Conservation (phyloP, 1,284 basidiomycete species). For the Cutaneotrichosporon sp. region DNA sequence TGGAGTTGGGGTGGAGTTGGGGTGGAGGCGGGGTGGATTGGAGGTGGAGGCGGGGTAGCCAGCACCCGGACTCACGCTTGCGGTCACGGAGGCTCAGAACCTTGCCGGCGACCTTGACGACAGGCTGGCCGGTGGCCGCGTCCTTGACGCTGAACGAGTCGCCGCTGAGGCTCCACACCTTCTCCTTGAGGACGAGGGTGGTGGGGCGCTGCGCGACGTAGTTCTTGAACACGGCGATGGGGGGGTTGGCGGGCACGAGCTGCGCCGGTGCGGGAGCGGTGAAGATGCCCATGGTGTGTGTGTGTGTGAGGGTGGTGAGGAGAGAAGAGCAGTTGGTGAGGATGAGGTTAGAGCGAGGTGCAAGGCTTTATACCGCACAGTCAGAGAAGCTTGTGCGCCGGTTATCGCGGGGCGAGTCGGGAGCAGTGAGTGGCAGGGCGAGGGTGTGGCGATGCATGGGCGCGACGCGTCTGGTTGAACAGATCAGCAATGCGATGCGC, state of each 20-base stretch:
- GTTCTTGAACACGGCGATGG: constrained; percentile 38
- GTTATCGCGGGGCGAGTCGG: too few species aligned
- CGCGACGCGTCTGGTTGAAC: too few species aligned
- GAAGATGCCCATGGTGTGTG: constrained; percentile 39
- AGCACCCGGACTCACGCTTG: constrained; percentile 43
- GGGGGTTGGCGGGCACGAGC: constrained; percentile 43
- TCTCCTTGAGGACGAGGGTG: constrained; percentile 49
- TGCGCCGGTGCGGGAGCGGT: constrained; percentile 22
- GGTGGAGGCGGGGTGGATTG: not conserved
- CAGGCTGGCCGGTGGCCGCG: constrained; percentile 36
- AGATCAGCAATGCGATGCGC: too few species aligned
- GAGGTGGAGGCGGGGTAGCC: too few species aligned
- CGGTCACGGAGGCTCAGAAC: constrained; percentile 40
- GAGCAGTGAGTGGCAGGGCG: too few species aligned
- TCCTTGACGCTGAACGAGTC: constrained; percentile 50
- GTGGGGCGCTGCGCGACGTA: constrained; percentile 36
- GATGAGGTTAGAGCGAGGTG: not conserved
- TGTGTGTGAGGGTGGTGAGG: not conserved
- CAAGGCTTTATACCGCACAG: too few species aligned
- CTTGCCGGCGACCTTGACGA: constrained; percentile 42
- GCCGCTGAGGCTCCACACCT: constrained; percentile 44
- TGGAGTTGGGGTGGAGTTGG: not conserved
- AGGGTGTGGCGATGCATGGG: too few species aligned
- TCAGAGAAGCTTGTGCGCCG: too few species aligned
- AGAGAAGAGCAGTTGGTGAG: too few species aligned